These are phyloP conservation scores for Xylariaceae sp. DNA, from an alignment of 2,329 filamentous ascomycete genomes.

Conservation along the genomic window DNA sequence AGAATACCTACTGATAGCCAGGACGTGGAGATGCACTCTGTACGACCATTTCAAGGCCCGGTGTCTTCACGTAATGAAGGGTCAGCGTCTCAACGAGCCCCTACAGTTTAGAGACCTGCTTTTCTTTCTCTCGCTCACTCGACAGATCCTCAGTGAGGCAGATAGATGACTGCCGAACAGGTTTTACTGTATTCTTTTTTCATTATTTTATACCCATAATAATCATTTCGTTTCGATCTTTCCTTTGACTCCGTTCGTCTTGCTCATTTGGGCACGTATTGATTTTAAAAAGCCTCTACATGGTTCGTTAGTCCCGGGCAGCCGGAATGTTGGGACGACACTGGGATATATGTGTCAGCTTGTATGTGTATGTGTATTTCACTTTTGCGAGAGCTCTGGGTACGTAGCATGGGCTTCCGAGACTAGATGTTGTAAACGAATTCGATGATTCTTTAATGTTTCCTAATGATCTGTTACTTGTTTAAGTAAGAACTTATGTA, in stretches of 20 bases:
- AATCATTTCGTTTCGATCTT: slow-evolving; percentile 20
- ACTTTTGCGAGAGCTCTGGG: slow-evolving; percentile 3
- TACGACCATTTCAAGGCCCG: slow-evolving; percentile 64
- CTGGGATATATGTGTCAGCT: background rate
- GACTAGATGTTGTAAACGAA: slow-evolving; percentile 26
- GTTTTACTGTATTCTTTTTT: slow-evolving; percentile 10
- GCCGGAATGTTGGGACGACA: background rate
- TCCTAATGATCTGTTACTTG: no score
- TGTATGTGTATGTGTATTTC: slow-evolving; percentile 26
- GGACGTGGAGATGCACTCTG: slow-evolving; percentile 76
- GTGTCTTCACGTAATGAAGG: slow-evolving; percentile 47
- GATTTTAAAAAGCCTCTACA: background rate
- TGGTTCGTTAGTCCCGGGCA: slow-evolving; percentile 1
- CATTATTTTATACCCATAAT: slow-evolving; percentile 29
- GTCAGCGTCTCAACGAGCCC: slow-evolving; percentile 28
- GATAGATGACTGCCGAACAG: background rate
- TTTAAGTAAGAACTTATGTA: no score
- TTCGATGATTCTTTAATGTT: slow-evolving; percentile 25
- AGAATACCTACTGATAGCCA: slow-evolving; percentile 60
- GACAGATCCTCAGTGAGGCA: slow-evolving; percentile 1
- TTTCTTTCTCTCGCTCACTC: background rate
- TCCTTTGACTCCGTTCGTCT: background rate
- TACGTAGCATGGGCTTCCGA: slow-evolving; percentile 10
- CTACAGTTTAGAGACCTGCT: background rate
- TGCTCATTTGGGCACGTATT: slow-evolving; percentile 5